Evolutionary conservation across 2,329 filamentous ascomycete genomes (phyloP), one percentile per base, ranked within the genome.

Genomic region (Diaporthe citrichinensis): DNA sequence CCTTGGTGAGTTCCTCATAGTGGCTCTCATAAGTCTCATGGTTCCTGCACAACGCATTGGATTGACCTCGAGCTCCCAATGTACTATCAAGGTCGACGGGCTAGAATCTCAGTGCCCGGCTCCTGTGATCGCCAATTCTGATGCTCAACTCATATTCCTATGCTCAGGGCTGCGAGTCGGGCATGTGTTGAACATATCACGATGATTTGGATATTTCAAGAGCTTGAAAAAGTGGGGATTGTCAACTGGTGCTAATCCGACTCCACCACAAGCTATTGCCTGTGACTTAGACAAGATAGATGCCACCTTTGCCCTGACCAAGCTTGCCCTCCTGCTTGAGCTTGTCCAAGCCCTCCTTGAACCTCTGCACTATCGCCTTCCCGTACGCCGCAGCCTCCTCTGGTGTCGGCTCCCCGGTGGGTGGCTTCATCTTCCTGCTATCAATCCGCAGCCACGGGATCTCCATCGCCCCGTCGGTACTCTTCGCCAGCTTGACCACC

Each of bases 281-380:
- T 7, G 1, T 9, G n/a, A 14, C 17, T 46, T 61, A 74, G 1
- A 74, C 34, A 17, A 74, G 34, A 5, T 74, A 49, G 10, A 74
- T 49, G 2, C 65, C 65, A 5, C 65, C 44, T 4, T 71, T 44
- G 1, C 65, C 73, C 4, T n/a, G 17, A 7, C 55, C 73, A 31
- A 83, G 53, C 67, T 80, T 80, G 5, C 78, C 79, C 23, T 80
- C 78, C 12, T 41, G 72, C 20, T 78, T 75, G 36, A 82, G 72
- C 69, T 75, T 67, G 0, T 17, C 69, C 31, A 82, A 46, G 5
- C 74, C n/a, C 14, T 80, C 79, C 74, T 78, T 83, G 9, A 79
- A 76, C 58, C 81, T 77, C 44, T 49, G 28, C 8, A 81, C 78
- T 41, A 83, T 74, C 1, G 74, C 78, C 72, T 80, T 77, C 4